Evolutionary conservation across 1,284 basidiomycete genomes (phyloP), one percentile per base, ranked within the genome.

Genomic region (Pulchroboletus neoregius): DNA sequence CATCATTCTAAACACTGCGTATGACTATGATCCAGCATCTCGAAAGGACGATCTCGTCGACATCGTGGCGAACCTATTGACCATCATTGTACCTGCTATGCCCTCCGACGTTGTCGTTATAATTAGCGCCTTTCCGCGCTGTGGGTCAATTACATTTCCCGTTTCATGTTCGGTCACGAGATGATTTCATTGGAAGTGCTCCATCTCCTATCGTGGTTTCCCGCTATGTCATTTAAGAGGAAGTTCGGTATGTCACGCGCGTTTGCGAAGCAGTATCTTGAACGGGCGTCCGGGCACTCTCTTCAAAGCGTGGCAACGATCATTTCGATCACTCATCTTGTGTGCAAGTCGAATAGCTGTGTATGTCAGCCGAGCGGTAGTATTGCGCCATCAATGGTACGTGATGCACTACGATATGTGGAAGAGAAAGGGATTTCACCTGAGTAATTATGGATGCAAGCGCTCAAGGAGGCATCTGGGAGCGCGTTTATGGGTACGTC

Each of bases 1-100:
- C 11, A 53, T 60, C 1, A 42, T 55, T 13, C 15, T 56, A 6
- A 24, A 6, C 7, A 37, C 27, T 12, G 22, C 44, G 10, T 55
- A 56, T 15, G 47, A 53, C 11, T 56, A 55, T n/a, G 51, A 55
- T 32, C 38, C 44, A 2, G 8, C 39, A 9, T 53, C 43, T 22
- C 15, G 6, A 13, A 7, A 53, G 7, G 54, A 56, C 23, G 6
- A 43, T 5, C 18, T 55, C 11, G 34, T 46, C 10, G 18, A 39
- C 6, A 34, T 48, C 12, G 33, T 50, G 13, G 23, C n/a, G n/a
- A n/a, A n/a, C n/a, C n/a, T n/a, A n/a, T n/a, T n/a, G n/a, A n/a
- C n/a, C n/a, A n/a, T n/a, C n/a, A n/a, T n/a, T n/a, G n/a, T n/a
- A n/a, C n/a, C n/a, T n/a, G n/a, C n/a, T n/a, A n/a, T n/a, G n/a